Conservation (phyloP, 768 basidiomycete genomes). For the Neoboletus magnificus region DNA sequence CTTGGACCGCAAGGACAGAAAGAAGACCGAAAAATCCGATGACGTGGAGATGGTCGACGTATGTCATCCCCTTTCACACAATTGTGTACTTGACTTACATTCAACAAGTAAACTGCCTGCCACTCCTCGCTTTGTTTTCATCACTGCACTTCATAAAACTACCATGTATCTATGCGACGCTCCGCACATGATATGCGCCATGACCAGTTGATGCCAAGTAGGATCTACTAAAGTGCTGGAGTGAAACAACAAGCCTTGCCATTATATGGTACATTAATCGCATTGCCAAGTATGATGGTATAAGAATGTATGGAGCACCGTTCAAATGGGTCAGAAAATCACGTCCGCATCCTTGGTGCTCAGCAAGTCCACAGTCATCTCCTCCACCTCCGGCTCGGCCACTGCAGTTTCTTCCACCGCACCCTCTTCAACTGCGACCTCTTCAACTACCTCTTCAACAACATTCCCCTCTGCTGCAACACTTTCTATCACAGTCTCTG, state of each 20-base stretch:
- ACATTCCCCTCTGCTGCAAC: not conserved
- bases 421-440: slow-evolving; percentile 27
- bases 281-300: slow-evolving; percentile 13
- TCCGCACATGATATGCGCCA: slow-evolving; percentile 55
- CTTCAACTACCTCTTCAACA: slow-evolving; percentile 27
- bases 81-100: slow-evolving; percentile 11
- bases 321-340: slow-evolving; percentile 63
- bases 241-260: slow-evolving; percentile 5
- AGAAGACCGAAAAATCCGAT: slow-evolving; percentile 53
- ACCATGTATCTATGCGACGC: slow-evolving; percentile 64
- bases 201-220: slow-evolving; percentile 27
- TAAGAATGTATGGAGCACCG: not conserved
- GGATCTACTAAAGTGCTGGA: not conserved
- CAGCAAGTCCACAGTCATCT: slow-evolving; percentile 58
- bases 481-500: slow-evolving; percentile 1
- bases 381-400: slow-evolving; percentile 24
- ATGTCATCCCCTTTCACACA: slow-evolving; percentile 33
- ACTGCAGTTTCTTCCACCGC: slow-evolving; percentile 18
- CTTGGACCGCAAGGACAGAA: slow-evolving; percentile 80
- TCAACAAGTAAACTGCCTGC: slow-evolving; percentile 22
- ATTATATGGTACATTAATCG: slow-evolving; percentile 13
- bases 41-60: slow-evolving; percentile 84
- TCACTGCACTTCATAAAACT: slow-evolving; percentile 42
- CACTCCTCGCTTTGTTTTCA: slow-evolving; percentile 7
- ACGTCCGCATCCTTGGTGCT: slow-evolving; percentile 89